Percentiles rank a stretch among this genome's conserved stretches.
These are phyloP conservation scores for Colletotrichum sp. DNA, from an alignment of 2,329 filamentous ascomycete genomes.

Conservation along the genomic window DNA sequence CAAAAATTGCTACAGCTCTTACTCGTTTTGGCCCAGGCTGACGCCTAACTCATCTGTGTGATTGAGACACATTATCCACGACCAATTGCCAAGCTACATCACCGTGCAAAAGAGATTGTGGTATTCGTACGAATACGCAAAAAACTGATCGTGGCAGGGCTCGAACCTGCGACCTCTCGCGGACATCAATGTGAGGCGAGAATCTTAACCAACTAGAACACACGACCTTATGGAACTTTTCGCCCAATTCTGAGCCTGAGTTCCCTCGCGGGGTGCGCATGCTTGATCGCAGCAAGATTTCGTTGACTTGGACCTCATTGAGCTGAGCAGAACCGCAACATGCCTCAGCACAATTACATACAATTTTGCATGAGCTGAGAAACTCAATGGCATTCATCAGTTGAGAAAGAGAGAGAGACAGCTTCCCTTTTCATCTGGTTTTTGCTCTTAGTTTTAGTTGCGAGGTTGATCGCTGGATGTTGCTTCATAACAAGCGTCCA, in stretches of 20 bases:
- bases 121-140: neutral
- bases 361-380: neutral
- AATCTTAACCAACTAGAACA: slow-evolving; percentile 24
- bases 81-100: neutral
- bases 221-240: neutral
- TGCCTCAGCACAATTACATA: neutral
- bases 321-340: neutral
- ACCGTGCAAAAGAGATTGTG: neutral
- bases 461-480: neutral
- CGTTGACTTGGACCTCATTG: neutral
- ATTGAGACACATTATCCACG: neutral
- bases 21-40: neutral
- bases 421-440: neutral
- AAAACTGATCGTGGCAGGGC: slow-evolving; percentile 19
- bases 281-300: neutral
- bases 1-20: neutral
- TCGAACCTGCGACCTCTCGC: slow-evolving; percentile 23
- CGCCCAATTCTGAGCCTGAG: accelerated
- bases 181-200: slow-evolving; percentile 6
- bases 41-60: neutral
- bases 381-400: neutral
- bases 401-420: neutral
- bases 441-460: neutral
- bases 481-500: neutral
- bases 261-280: no score